Evolutionary conservation across 805 yeast genomes (phyloP).

Genomic region (Barnettozyma pratensis): DNA sequence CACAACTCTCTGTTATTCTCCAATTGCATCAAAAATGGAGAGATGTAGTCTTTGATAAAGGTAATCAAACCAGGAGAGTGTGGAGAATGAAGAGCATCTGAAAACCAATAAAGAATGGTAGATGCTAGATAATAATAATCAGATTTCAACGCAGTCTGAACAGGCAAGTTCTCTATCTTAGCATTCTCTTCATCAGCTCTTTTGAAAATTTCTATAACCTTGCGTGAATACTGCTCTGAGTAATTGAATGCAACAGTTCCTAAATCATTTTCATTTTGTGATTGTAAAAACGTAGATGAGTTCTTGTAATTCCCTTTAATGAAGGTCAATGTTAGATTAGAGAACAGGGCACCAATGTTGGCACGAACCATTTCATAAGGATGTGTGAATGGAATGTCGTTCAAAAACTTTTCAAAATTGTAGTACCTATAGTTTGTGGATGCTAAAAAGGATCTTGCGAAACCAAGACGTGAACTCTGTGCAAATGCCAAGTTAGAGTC

Average conservation of each 20-base stretch:
- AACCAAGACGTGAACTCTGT: conserved; percentile 55
- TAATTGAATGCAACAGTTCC: conserved; percentile 29
- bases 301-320: conserved; percentile 37
- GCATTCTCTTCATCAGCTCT: conserved; percentile 37
- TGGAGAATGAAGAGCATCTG: conserved; percentile 48
- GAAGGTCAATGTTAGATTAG: conserved; percentile 32
- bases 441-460: conserved; percentile 46
- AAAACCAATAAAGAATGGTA: conserved; percentile 58
- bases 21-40: conserved; percentile 66
- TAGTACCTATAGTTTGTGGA: conserved; percentile 53
- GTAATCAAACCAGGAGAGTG: conserved; percentile 49
- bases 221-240: conserved; percentile 28
- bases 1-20: conserved; percentile 75
- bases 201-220: conserved; percentile 40
- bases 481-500: conserved; percentile 58
- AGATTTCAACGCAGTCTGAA: conserved; percentile 55
- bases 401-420: conserved; percentile 38
- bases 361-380: conserved; percentile 71
- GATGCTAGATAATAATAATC: conserved; percentile 59
- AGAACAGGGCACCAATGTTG: conserved; percentile 55
- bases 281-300: conserved; percentile 35
- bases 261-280: conserved; percentile 31
- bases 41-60: conserved; percentile 43
- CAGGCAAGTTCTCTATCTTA: conserved; percentile 30
- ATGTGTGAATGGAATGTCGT: conserved; percentile 45